Evolutionary conservation across 257 asterid genomes (phyloP).

Genomic region (Cinchona pubescens): DNA sequence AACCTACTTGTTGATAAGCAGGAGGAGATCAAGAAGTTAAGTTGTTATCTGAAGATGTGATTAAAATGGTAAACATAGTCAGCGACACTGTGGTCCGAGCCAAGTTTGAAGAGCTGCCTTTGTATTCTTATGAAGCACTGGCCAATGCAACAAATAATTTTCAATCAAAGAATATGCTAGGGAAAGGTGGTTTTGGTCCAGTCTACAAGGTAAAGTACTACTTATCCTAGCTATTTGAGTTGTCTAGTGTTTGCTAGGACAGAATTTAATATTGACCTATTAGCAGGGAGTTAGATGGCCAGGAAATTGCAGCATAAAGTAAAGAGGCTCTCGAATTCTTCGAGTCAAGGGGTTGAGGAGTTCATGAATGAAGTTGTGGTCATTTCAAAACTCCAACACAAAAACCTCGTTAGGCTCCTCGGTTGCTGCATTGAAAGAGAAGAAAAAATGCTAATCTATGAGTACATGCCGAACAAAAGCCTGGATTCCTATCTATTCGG

Average conservation of each 20-base stretch:
- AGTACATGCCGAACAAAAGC: conserved; percentile 54
- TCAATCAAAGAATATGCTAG: conserved; percentile 37
- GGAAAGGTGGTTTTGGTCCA: conserved; percentile 63
- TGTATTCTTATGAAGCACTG: conserved; percentile 23
- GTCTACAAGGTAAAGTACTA: conserved; percentile 50
- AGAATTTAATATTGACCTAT: too few relatives aligned
- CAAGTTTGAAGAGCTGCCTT: conserved; percentile 5
- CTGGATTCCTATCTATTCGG: conserved; percentile 18
- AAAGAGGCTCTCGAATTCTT: conserved; percentile 30
- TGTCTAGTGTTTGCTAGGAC: too few relatives aligned
- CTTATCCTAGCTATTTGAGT: too few relatives aligned
- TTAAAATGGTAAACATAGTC: too few relatives aligned
- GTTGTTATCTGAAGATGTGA: too few relatives aligned
- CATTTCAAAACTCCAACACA: conserved; percentile 43
- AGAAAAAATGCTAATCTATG: conserved; percentile 52
- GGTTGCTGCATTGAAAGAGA: conserved; percentile 45
- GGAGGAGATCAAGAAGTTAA: too few relatives aligned
- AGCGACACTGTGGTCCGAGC: too few relatives aligned
- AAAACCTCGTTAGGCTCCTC: conserved; percentile 49
- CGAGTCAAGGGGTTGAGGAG: conserved; percentile 46
- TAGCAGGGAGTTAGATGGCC: too few relatives aligned
- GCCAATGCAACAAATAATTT: conserved; percentile 44
- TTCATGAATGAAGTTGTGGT: conserved; percentile 53
- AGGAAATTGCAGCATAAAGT: conserved; percentile 18
- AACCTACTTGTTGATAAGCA: too few relatives aligned